These are phyloP conservation scores for Colletotrichum noveboracense DNA, from an alignment of 2,329 filamentous ascomycete genomes.

Conservation along the genomic window DNA sequence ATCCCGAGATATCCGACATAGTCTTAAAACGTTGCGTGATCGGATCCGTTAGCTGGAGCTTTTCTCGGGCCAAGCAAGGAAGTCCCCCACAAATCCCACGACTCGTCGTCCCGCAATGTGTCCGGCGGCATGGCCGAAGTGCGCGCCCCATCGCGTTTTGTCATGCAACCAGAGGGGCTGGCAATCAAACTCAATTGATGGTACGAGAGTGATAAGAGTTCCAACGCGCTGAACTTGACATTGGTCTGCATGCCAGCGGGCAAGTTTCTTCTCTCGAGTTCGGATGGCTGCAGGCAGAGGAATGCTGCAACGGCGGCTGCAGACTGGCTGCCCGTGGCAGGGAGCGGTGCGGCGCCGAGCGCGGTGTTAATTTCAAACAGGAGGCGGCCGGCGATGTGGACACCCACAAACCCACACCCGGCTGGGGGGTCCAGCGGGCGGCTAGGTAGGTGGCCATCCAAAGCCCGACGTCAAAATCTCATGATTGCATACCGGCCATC, in stretches of 20 bases:
- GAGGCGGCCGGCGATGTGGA: not conserved
- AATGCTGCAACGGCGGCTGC: not conserved
- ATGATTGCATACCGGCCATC: not conserved
- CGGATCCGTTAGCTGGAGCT: not conserved
- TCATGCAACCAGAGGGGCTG: not conserved
- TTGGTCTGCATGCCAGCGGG: not conserved
- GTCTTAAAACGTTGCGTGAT: slow-evolving; percentile 3
- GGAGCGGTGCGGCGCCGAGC: not conserved
- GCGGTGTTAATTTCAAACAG: not conserved
- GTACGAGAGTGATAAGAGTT: not conserved
- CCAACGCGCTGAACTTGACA: not conserved
- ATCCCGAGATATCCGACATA: slow-evolving; percentile 4
- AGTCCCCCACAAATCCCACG: not conserved
- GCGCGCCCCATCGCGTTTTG: not conserved
- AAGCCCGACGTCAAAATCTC: not conserved
- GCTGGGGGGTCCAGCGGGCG: not conserved
- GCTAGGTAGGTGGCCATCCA: not conserved
- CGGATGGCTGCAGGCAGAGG: not conserved
- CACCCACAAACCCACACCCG: not conserved
- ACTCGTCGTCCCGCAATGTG: not conserved
- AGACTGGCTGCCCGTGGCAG: not conserved
- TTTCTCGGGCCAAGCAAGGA: not conserved
- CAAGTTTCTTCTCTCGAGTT: not conserved
- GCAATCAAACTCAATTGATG: not conserved
- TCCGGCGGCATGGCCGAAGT: not conserved